Evolutionary conservation across 495 filamentous ascomycete genomes (phyloP), one percentile per base, ranked within the genome.

Genomic region (Poronia punctata): DNA sequence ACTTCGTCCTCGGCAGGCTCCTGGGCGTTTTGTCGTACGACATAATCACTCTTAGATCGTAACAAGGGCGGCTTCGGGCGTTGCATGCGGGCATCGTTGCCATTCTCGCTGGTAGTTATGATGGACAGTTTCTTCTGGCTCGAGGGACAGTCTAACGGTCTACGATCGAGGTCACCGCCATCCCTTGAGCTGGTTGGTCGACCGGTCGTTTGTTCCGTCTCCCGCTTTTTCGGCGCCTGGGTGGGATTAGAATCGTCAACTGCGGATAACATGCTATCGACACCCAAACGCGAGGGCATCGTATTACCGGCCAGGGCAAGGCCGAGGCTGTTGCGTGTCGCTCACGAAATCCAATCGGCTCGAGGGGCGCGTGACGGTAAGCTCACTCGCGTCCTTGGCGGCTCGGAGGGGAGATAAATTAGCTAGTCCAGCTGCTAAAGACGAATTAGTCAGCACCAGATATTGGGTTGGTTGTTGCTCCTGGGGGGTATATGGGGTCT

Each of bases 31-130:
- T 53, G 57, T 44, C 61, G 66, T 33, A 76, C 69, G 4, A 73
- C 78, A 61, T 77, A 80, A 48, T 88, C 84, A 59, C 80, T 88
- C 59, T 75, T 85, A 20, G 84, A 80, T 46, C 85, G 70, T 36
- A 80, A 69, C 20, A 88, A 56, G 21, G 69, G 66, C 5, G 76
- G 75, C 38, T 78, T 74, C 33, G 74, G 58, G 42, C 61, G 57
- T 25, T 35, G 28, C 23, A 43, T 29, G 40, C 38, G 42, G 34
- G 54, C 52, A 14, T 47, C 49, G n/a, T 52, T 45, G 28, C 54
- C 56, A 28, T 56, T 54, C 32, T 56, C 54, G 17, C 53, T 47
- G 26, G 47, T 49, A 26, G 26, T 45, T 16, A 43, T 16, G 14
- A 43, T 23, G 12, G 28, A 7, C 24, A 45, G 19, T 35, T 46